A percentile compares a stretch with the other conserved stretches of the same genome.
Conservation (phyloP, 2,329 filamentous ascomycete genomes). For the Colletotrichum scovillei region DNA sequence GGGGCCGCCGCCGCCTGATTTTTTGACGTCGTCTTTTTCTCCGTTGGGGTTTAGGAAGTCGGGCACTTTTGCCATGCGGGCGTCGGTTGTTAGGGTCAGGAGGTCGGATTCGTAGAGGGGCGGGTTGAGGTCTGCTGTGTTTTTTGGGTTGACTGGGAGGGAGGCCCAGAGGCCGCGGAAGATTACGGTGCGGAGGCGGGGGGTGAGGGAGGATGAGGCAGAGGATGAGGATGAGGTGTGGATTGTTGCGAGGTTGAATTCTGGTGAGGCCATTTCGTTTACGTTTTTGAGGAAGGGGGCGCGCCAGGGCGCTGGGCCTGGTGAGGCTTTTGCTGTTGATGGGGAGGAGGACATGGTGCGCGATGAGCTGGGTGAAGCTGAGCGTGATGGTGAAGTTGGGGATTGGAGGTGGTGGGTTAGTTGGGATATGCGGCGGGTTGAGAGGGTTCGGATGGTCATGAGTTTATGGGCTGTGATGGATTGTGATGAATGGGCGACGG, state of each 20-base stretch:
- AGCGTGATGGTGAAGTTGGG: background rate
- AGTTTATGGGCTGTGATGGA: background rate
- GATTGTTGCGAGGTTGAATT: constrained; percentile 63
- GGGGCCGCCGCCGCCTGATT: constrained; percentile 69
- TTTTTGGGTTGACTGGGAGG: constrained; percentile 78
- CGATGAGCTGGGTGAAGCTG: background rate
- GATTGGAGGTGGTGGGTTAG: constrained; percentile 24
- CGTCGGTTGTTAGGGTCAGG: constrained; percentile 87
- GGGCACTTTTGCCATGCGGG: constrained; percentile 83
- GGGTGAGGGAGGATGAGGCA: constrained; percentile 26
- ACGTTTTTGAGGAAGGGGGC: constrained; percentile 63
- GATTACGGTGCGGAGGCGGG: constrained; percentile 80
- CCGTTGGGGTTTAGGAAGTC: constrained; percentile 70
- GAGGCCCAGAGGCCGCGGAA: constrained; percentile 86
- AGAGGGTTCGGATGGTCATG: constrained; percentile 23
- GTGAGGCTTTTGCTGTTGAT: constrained; percentile 13
- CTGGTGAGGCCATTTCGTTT: constrained; percentile 56
- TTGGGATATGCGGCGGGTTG: constrained; percentile 19
- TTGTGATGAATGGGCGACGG: background rate
- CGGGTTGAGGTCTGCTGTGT: constrained; percentile 79
- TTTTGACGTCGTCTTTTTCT: no score
- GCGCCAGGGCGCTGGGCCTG: constrained; percentile 63
- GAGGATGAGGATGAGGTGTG: constrained; percentile 44
- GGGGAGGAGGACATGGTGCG: constrained; percentile 41
- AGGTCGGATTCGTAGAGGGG: constrained; percentile 78